phyloP scores from a whole-genome alignment of 1,139 yeast species.

The Hemisphaericaspora xylofermentans region DNA sequence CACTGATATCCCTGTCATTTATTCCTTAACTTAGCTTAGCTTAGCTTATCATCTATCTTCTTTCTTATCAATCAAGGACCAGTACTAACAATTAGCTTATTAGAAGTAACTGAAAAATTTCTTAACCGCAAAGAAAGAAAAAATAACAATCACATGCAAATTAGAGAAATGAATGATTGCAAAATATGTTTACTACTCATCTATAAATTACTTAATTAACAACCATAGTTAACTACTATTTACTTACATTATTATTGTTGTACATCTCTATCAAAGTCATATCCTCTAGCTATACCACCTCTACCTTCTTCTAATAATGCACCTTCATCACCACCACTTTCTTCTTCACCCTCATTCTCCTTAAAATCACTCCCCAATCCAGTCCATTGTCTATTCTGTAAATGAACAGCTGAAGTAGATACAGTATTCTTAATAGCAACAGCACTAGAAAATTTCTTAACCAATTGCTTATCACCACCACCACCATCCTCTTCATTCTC shows the following conservation, averaged over 20 bases:
- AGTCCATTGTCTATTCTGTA: constrained; percentile 79
- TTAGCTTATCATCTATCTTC: too few species aligned
- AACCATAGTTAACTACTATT: too few species aligned
- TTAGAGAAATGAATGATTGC: too few species aligned
- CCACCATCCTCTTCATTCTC: constrained; percentile 21
- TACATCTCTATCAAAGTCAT: constrained; percentile 36
- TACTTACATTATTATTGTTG: not conserved
- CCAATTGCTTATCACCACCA: constrained; percentile 38
- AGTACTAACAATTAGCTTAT: too few species aligned
- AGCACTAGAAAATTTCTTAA: constrained; percentile 57
- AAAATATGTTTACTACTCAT: too few species aligned
- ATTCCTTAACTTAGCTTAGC: too few species aligned
- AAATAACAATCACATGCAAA: too few species aligned
- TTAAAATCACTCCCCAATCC: constrained; percentile 86
- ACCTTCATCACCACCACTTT: constrained; percentile 51
- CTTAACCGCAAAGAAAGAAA: too few species aligned
- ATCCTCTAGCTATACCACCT: constrained; percentile 87
- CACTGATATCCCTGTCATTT: constrained; percentile 6
- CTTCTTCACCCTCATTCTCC: constrained; percentile 30
- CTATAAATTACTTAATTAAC: too few species aligned
- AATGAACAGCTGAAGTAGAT: constrained; percentile 80
- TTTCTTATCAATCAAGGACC: too few species aligned
- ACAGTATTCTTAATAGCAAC: constrained; percentile 73
- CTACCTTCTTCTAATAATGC: constrained; percentile 80
- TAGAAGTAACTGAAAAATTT: too few species aligned